A percentile compares a stretch with the other conserved stretches of the same genome.
These are phyloP conservation scores for Corylus americana DNA, from an alignment of 306 rosid genomes.

Conservation along the genomic window DNA sequence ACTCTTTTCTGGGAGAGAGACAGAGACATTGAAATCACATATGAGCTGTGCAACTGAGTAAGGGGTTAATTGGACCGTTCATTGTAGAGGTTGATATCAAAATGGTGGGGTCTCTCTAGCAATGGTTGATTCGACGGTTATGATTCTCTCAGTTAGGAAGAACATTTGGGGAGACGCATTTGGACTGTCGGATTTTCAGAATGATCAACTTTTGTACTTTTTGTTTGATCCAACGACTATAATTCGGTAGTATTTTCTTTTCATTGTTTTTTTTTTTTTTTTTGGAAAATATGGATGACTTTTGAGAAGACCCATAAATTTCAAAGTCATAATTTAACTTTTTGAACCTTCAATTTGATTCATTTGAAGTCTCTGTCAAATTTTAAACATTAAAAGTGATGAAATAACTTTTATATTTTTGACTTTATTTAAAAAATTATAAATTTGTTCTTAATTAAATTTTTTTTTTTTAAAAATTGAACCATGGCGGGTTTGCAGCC, in stretches of 20 bases:
- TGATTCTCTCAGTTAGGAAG: not conserved
- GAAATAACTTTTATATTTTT: no score
- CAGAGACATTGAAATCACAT: slow-evolving; percentile 36
- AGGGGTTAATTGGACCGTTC: slow-evolving; percentile 7
- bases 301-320: no score
- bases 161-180: not conserved
- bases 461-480: no score
- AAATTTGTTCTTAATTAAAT: no score
- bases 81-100: slow-evolving; percentile 2
- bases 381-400: no score
- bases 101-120: not conserved
- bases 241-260: not conserved
- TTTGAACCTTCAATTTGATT: no score
- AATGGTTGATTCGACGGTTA: slow-evolving; percentile 1
- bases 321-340: no score
- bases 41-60: slow-evolving; percentile 31
- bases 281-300: no score
- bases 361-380: no score
- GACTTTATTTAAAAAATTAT: no score
- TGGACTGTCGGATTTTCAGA: slow-evolving; percentile 6
- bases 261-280: no score
- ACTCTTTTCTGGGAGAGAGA: slow-evolving; percentile 6
- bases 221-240: not conserved
- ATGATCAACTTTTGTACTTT: not conserved
- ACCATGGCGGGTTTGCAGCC: no score